Evolutionary conservation across 2,329 filamentous ascomycete species (phyloP).

Genomic region (Aspergillus fischeri): DNA sequence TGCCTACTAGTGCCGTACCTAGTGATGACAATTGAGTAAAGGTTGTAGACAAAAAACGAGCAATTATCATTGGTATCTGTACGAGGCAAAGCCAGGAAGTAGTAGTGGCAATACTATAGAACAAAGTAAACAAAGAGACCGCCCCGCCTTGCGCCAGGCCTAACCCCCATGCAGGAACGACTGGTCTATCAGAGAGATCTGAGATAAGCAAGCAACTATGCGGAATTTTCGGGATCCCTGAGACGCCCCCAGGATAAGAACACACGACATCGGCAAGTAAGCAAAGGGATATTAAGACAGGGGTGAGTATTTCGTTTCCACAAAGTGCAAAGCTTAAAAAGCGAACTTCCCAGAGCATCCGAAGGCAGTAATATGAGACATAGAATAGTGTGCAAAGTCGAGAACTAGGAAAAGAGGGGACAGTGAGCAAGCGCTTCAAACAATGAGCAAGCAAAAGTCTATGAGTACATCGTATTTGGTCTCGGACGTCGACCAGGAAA

Average conservation of each 20-base stretch:
- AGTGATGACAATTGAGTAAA: not conserved
- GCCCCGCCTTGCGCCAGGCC: not conserved
- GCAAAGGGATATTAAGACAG: not conserved
- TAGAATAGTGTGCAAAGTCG: not conserved
- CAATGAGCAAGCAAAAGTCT: not conserved
- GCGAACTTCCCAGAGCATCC: not conserved
- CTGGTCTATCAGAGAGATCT: not conserved
- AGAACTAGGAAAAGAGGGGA: not conserved
- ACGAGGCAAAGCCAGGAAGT: not conserved
- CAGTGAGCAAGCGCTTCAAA: not conserved
- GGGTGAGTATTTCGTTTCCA: too few species aligned
- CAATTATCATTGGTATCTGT: not conserved
- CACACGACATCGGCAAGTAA: too few species aligned
- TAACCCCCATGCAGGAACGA: not conserved
- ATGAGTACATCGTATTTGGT: not conserved
- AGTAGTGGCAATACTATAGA: not conserved
- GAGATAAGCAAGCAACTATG: not conserved
- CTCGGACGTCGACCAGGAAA: not conserved
- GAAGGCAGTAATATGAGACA: not conserved
- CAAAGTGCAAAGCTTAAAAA: not conserved
- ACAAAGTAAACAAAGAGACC: not conserved
- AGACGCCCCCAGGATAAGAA: not conserved
- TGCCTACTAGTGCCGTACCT: not conserved
- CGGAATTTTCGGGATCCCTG: not conserved
- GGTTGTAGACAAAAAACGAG: not conserved